Conservation (phyloP, 257 asterid genomes). For the Nicotiana knightiana region DNA sequence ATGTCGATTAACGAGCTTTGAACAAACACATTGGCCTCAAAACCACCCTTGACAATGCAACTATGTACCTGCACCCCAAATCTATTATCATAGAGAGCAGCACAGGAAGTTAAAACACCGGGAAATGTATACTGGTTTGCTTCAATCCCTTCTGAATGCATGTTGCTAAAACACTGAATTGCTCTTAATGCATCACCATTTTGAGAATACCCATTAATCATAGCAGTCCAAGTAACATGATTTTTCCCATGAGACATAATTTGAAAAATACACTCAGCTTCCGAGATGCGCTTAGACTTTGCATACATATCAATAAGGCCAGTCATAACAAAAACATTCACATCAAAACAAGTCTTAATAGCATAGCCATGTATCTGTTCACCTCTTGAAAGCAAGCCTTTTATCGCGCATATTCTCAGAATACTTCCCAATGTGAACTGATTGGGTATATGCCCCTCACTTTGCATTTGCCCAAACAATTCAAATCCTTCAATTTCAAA, state of each 20-base stretch:
- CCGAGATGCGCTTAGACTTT: slow-evolving; percentile 41
- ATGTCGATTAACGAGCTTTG: slow-evolving; percentile 68
- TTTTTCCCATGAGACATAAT: slow-evolving; percentile 53
- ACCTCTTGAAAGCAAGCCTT: slow-evolving; percentile 47
- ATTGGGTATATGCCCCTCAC: slow-evolving; percentile 49
- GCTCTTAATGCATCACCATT: slow-evolving; percentile 45
- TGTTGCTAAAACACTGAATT: slow-evolving; percentile 48
- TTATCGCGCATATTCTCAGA: slow-evolving; percentile 65
- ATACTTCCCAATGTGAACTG: slow-evolving; percentile 60
- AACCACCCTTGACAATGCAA: slow-evolving; percentile 61
- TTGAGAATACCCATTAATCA: slow-evolving; percentile 66
- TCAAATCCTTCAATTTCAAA: slow-evolving; percentile 46
- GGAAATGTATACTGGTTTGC: slow-evolving; percentile 84
- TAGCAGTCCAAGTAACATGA: slow-evolving; percentile 92
- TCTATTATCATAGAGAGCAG: slow-evolving; percentile 26
- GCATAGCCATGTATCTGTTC: slow-evolving; percentile 62
- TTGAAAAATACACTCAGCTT: slow-evolving; percentile 54
- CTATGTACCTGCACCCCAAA: slow-evolving; percentile 68
- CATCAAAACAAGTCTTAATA: slow-evolving; percentile 44
- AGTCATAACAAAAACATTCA: slow-evolving; percentile 55
- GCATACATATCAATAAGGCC: slow-evolving; percentile 79
- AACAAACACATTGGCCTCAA: slow-evolving; percentile 62
- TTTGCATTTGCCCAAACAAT: slow-evolving; percentile 57
- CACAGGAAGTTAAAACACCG: slow-evolving; percentile 63
- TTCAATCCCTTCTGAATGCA: slow-evolving; percentile 56